Evolutionary conservation across 441 rosid species (phyloP).

Genomic region (Cnidoscolus chayamansa): DNA sequence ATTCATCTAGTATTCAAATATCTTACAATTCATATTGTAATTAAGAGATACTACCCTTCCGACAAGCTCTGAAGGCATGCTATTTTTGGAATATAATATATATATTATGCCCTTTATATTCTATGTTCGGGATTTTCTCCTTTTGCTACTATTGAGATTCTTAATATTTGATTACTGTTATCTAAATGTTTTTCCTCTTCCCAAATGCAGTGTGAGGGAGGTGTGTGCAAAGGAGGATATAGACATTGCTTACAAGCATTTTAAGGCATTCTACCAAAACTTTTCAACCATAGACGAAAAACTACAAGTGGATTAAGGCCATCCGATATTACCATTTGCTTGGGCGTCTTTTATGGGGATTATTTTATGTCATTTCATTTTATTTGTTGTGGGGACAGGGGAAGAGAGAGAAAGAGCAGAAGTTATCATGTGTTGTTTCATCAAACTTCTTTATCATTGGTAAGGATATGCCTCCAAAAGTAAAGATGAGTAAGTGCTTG

Average conservation of each 20-base stretch:
- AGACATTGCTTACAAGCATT: constrained; percentile 82
- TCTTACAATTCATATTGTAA: background rate
- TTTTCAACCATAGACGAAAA: constrained; percentile 73
- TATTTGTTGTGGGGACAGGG: background rate
- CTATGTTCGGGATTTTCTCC: background rate
- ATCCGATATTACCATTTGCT: background rate
- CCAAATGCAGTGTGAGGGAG: constrained; percentile 75
- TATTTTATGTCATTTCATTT: too few relatives aligned
- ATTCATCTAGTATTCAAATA: background rate
- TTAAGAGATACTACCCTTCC: background rate
- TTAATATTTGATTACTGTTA: background rate
- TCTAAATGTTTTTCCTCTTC: constrained; percentile 17
- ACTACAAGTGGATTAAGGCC: constrained; percentile 50
- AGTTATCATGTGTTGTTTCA: background rate
- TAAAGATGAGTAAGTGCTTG: background rate
- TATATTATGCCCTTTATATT: background rate
- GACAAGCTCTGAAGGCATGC: background rate
- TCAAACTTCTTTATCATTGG: constrained; percentile 11
- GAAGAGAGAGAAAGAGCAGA: background rate
- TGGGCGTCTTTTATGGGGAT: background rate
- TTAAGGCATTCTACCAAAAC: constrained; percentile 74
- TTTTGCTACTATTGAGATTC: background rate
- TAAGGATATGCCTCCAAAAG: constrained; percentile 15
- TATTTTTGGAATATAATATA: background rate
- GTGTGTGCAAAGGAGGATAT: constrained; percentile 79